Conservation (phyloP, 2,329 filamentous ascomycete species). For the Scopulariopsis brevicaulis region DNA sequence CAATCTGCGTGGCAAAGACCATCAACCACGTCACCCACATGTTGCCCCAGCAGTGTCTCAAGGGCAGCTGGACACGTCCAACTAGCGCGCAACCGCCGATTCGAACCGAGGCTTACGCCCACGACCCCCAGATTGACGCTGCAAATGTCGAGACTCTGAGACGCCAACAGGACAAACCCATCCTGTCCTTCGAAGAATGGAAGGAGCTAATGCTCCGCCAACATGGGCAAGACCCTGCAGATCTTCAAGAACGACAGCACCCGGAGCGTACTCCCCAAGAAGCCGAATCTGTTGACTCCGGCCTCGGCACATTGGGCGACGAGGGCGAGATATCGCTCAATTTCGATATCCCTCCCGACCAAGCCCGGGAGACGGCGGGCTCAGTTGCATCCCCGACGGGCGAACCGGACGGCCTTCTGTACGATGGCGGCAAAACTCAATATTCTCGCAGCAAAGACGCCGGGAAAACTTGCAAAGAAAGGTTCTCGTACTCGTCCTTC, state of each 20-base stretch:
- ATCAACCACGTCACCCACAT: conserved; percentile 77
- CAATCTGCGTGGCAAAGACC: conserved; percentile 22
- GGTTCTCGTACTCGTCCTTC: conserved; percentile 95
- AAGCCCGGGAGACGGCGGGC: not conserved
- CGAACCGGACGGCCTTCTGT: conserved; percentile 25
- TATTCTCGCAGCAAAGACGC: conserved; percentile 76
- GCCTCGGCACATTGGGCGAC: conserved; percentile 71
- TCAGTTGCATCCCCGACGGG: not conserved
- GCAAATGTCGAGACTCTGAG: conserved; percentile 8
- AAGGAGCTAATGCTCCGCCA: conserved; percentile 86
- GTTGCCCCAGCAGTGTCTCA: conserved; percentile 64
- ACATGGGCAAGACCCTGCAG: conserved; percentile 57
- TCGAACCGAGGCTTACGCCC: not conserved
- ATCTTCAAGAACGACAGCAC: conserved; percentile 26
- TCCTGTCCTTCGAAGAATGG: conserved; percentile 98
- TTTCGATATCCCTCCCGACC: conserved; percentile 30
- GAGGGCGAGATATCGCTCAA: conserved; percentile 68
- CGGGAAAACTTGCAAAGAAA: conserved; percentile 93
- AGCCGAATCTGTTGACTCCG: conserved; percentile 36
- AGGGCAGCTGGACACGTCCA: conserved; percentile 39
- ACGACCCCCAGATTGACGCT: conserved; percentile 5
- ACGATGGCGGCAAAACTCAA: conserved; percentile 37
- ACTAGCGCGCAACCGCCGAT: not conserved
- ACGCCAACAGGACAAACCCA: conserved; percentile 32
- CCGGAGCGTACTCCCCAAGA: not conserved